Conservation (phyloP, 1,139 yeast species). For the Candida glucosophila region DNA sequence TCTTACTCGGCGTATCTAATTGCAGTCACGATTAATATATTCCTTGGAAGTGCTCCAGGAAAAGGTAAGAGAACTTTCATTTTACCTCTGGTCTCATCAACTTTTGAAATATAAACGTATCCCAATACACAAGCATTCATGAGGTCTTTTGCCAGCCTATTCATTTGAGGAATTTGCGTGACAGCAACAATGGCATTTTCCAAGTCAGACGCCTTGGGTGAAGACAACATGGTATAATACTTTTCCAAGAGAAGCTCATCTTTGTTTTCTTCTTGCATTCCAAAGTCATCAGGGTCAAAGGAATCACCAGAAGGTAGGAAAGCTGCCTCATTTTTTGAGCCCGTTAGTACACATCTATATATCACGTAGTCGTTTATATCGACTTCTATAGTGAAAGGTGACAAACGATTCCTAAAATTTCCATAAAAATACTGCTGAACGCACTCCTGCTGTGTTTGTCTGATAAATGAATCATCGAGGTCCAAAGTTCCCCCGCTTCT, state of each 20-base stretch:
- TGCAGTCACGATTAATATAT: slow-evolving; percentile 19
- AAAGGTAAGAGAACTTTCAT: slow-evolving; percentile 74
- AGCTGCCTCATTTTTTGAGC: too few relatives aligned
- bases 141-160: slow-evolving; percentile 39
- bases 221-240: slow-evolving; percentile 25
- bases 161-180: slow-evolving; percentile 51
- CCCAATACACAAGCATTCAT: slow-evolving; percentile 60
- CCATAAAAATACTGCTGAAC: slow-evolving; percentile 92
- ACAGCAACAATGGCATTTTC: slow-evolving; percentile 73
- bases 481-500: slow-evolving; percentile 72
- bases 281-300: slow-evolving; percentile 15
- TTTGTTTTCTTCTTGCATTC: slow-evolving; percentile 11
- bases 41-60: slow-evolving; percentile 73
- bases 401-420: slow-evolving; percentile 50
- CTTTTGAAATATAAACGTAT: slow-evolving; percentile 41
- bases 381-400: slow-evolving; percentile 55
- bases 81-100: slow-evolving; percentile 61
- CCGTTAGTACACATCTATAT: slow-evolving; percentile 29
- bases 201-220: slow-evolving; percentile 46
- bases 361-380: slow-evolving; percentile 27
- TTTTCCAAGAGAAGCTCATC: slow-evolving; percentile 25
- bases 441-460: slow-evolving; percentile 66
- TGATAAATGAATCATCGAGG: slow-evolving; percentile 56
- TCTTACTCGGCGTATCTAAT: slow-evolving; percentile 23
- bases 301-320: slow-evolving; percentile 42